Conservation (phyloP, 2,329 filamentous ascomycete genomes). For the Fusarium tuaranense region DNA sequence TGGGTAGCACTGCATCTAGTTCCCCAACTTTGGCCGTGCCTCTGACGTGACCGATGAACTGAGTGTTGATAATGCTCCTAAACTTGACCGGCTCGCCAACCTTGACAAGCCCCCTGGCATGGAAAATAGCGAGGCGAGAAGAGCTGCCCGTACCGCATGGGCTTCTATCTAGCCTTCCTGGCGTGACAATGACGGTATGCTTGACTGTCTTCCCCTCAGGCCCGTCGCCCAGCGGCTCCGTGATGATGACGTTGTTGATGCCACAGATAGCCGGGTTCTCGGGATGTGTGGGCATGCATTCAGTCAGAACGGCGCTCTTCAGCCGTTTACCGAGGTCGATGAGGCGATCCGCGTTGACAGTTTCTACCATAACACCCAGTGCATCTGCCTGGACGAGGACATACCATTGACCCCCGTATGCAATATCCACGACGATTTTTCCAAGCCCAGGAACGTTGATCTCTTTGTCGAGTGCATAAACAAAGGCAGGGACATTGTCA, state of each 20-base stretch:
- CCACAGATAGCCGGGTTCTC: slow-evolving; percentile 56
- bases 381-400: slow-evolving; percentile 54
- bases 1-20: slow-evolving; percentile 54
- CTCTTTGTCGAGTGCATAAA: slow-evolving; percentile 51
- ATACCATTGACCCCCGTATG: slow-evolving; percentile 61
- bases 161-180: slow-evolving; percentile 59
- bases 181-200: slow-evolving; percentile 58
- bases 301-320: slow-evolving; percentile 51
- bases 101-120: slow-evolving; percentile 53
- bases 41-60: slow-evolving; percentile 54
- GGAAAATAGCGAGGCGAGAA: slow-evolving; percentile 57
- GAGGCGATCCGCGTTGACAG: slow-evolving; percentile 48
- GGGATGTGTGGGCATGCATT: slow-evolving; percentile 55
- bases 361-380: slow-evolving; percentile 50
- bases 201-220: slow-evolving; percentile 45
- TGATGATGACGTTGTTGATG: slow-evolving; percentile 54
- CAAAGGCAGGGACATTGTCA: slow-evolving; percentile 59
- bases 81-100: slow-evolving; percentile 53
- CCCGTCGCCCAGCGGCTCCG: slow-evolving; percentile 46
- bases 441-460: neutral
- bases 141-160: slow-evolving; percentile 60
- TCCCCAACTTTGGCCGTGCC: slow-evolving; percentile 53
- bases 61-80: slow-evolving; percentile 56
- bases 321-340: slow-evolving; percentile 57
- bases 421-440: slow-evolving; percentile 52